phyloP scores from a whole-genome alignment of 139 green algal species.

The Yamagishiella unicocca region DNA sequence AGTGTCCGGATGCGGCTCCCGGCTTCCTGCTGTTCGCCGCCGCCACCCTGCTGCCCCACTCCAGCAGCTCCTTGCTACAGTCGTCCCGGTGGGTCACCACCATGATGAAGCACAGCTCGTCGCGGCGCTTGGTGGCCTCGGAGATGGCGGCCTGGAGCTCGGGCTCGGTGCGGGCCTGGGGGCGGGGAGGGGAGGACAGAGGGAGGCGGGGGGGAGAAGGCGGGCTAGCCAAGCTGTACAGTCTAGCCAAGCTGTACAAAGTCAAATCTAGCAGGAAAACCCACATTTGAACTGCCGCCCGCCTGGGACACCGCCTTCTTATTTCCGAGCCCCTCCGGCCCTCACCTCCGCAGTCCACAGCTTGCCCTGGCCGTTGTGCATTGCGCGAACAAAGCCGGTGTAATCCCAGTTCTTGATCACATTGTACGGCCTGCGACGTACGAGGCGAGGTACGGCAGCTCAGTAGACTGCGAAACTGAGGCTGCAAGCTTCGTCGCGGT shows the following conservation, averaged over 20 bases:
- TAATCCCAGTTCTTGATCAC: constrained; percentile 84
- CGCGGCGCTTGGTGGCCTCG: constrained; percentile 51
- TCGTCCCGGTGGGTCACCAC: constrained; percentile 68
- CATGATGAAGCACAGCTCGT: constrained; percentile 80
- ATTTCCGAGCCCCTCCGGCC: not conserved
- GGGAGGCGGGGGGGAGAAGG: too few relatives aligned
- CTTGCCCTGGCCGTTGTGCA: constrained; percentile 70
- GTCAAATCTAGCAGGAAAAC: too few relatives aligned
- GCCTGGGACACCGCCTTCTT: too few relatives aligned
- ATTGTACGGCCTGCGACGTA: constrained; percentile 63
- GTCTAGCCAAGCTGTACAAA: too few relatives aligned
- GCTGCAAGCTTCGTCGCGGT: too few relatives aligned
- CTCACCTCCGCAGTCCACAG: constrained; percentile 51
- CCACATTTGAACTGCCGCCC: too few relatives aligned
- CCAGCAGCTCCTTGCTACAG: constrained; percentile 84
- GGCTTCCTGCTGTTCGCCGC: constrained; percentile 73
- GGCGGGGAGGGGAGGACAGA: not conserved
- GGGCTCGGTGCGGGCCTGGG: constrained; percentile 70
- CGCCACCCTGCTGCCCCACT: constrained; percentile 84
- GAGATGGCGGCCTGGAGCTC: constrained; percentile 75
- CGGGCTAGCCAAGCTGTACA: too few relatives aligned
- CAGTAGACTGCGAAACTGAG: too few relatives aligned
- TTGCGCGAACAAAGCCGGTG: constrained; percentile 61
- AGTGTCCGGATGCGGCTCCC: not conserved
- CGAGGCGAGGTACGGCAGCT: too few relatives aligned